phyloP scores from a whole-genome alignment of 2,329 filamentous ascomycete genomes.

The Stachybotrys chlorohalonatus region DNA sequence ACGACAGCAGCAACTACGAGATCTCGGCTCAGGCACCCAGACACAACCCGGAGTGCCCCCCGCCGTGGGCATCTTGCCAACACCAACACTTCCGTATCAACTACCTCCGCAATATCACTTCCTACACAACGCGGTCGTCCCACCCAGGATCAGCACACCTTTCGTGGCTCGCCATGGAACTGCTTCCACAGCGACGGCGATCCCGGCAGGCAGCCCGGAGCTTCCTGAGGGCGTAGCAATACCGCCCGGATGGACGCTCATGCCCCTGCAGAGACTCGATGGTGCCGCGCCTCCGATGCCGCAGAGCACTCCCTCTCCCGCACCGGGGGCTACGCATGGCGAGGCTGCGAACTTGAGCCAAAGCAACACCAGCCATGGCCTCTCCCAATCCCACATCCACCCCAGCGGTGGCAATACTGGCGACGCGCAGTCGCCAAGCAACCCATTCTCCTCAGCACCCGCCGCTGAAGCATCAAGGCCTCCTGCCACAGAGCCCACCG shows the following conservation, averaged over 20 bases:
- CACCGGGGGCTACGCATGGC: slow-evolving; percentile 8
- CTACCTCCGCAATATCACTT: slow-evolving; percentile 6
- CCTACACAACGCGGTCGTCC: slow-evolving; percentile 8
- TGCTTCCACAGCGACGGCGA: slow-evolving; percentile 35
- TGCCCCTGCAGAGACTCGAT: slow-evolving; percentile 50
- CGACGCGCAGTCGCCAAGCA: slow-evolving; percentile 5
- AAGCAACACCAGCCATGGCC: not conserved
- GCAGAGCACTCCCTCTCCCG: slow-evolving; percentile 11
- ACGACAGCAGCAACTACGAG: slow-evolving; percentile 26
- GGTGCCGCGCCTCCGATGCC: slow-evolving; percentile 14
- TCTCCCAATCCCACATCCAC: not conserved
- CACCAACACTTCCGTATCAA: not conserved
- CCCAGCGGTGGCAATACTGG: slow-evolving; percentile 4
- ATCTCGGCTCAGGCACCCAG: slow-evolving; percentile 3
- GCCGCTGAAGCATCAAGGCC: slow-evolving; percentile 4
- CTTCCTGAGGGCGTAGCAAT: slow-evolving; percentile 56
- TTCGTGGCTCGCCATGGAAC: slow-evolving; percentile 39
- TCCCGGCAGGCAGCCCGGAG: slow-evolving; percentile 51
- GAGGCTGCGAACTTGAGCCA: not conserved
- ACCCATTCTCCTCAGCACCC: slow-evolving; percentile 1
- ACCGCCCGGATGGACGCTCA: slow-evolving; percentile 55
- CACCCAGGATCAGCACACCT: slow-evolving; percentile 29
- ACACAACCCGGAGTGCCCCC: slow-evolving; percentile 6
- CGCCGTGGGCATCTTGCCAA: slow-evolving; percentile 4
- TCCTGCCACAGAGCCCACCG: slow-evolving; percentile 16